phyloP scores from a whole-genome alignment of 2,329 filamentous ascomycete species.

The Talaromyces islandicus region DNA sequence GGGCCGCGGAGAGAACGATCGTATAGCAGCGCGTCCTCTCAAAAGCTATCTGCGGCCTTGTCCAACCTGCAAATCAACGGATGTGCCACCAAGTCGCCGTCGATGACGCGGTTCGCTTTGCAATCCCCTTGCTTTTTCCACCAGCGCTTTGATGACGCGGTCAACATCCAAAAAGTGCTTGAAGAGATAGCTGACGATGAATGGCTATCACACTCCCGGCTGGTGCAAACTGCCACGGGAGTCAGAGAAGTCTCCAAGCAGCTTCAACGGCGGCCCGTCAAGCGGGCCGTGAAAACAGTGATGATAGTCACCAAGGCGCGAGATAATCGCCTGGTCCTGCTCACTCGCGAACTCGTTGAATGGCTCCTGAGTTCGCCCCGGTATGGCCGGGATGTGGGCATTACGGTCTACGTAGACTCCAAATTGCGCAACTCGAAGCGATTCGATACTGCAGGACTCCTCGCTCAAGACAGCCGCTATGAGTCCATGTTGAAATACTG shows the following conservation, averaged over 20 bases:
- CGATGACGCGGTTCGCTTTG: slow-evolving; percentile 53
- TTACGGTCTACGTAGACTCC: slow-evolving; percentile 97
- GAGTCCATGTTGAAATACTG: slow-evolving; percentile 85
- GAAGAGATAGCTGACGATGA: slow-evolving; percentile 88
- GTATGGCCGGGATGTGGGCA: slow-evolving; percentile 81
- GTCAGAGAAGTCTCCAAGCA: slow-evolving; percentile 95
- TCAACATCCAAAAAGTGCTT: slow-evolving; percentile 89
- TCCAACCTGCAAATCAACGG: slow-evolving; percentile 43
- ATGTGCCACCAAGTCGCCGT: slow-evolving; percentile 33
- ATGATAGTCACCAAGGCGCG: slow-evolving; percentile 99
- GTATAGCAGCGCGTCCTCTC: slow-evolving; percentile 45
- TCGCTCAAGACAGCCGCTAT: slow-evolving; percentile 70
- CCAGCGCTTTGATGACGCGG: slow-evolving; percentile 90
- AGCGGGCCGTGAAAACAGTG: slow-evolving; percentile 82
- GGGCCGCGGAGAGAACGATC: slow-evolving; percentile 24
- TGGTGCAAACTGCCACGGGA: slow-evolving; percentile 91
- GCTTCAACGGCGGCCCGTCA: slow-evolving; percentile 84
- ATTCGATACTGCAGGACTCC: slow-evolving; percentile 69
- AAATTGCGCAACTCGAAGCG: slow-evolving; percentile 85
- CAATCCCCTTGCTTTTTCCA: slow-evolving; percentile 98
- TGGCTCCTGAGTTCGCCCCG: slow-evolving; percentile 87
- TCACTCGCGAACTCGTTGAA: slow-evolving; percentile 79
- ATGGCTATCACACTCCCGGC: slow-evolving; percentile 83
- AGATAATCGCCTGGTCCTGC: slow-evolving; percentile 83
- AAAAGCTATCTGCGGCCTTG: slow-evolving; percentile 58